A percentile compares a stretch with the other conserved stretches of the same genome.
Conservation (phyloP, 192 early-diverging fungal genomes). For the Gonapodya prolifera region DNA sequence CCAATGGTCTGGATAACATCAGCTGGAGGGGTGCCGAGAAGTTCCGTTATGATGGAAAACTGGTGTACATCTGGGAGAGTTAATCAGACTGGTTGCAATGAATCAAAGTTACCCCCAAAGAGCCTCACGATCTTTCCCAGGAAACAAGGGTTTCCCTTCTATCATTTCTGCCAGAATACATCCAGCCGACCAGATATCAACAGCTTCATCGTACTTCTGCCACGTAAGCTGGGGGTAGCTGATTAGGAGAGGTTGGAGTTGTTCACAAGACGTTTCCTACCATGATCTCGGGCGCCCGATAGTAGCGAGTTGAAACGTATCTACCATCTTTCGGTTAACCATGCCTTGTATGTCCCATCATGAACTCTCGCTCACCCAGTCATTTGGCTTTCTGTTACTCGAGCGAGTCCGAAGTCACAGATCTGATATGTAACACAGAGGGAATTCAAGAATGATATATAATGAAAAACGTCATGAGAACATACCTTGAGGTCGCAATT, state of each 20-base stretch:
- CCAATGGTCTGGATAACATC: constrained; percentile 85
- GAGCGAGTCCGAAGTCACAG: constrained; percentile 93
- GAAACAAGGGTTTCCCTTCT: constrained; percentile 88
- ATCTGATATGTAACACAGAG: constrained; percentile 31
- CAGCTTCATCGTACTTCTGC: constrained; percentile 93
- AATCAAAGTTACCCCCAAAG: background rate
- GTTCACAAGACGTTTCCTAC: too few species aligned
- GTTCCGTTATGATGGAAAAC: constrained; percentile 87
- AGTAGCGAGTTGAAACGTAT: constrained; percentile 94
- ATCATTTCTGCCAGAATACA: constrained; percentile 96
- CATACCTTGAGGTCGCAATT: constrained; percentile 85
- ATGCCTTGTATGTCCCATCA: background rate
- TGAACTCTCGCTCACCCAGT: constrained; percentile 43
- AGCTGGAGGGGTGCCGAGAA: constrained; percentile 83
- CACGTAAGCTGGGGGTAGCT: too few species aligned
- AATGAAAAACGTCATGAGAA: too few species aligned
- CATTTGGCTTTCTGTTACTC: constrained; percentile 91
- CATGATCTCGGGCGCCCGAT: constrained; percentile 98
- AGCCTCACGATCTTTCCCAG: constrained; percentile 78
- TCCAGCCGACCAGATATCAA: constrained; percentile 90
- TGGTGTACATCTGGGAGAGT: constrained; percentile 66
- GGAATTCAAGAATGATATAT: too few species aligned
- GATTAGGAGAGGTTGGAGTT: too few species aligned
- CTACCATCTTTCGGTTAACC: constrained; percentile 7
- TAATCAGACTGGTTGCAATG: background rate